These are phyloP conservation scores for Isatis tinctoria DNA, from an alignment of 345 rosid species.

Conservation along the genomic window DNA sequence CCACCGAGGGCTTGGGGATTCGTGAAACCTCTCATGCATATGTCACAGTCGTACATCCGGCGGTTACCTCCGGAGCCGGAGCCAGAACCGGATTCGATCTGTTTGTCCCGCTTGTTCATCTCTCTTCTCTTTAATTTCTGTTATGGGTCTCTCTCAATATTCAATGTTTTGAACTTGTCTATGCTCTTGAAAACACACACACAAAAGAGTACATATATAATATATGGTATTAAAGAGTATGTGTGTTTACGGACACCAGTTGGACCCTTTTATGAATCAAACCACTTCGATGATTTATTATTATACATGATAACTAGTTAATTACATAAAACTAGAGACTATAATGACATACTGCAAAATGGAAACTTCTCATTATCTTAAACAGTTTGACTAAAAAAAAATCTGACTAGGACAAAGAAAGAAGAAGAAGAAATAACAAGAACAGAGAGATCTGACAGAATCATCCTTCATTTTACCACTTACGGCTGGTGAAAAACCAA, in stretches of 20 bases:
- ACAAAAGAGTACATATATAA: neutral
- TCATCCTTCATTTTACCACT: neutral
- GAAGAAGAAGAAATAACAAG: too few species aligned
- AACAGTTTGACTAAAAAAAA: neutral
- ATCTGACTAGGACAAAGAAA: too few species aligned
- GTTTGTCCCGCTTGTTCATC: slow-evolving; percentile 16
- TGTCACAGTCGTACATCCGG: slow-evolving; percentile 61
- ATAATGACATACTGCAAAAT: neutral
- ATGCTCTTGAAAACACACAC: neutral
- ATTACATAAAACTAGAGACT: neutral
- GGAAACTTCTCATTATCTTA: neutral
- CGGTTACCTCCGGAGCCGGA: slow-evolving; percentile 11
- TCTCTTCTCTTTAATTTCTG: slow-evolving; percentile 5
- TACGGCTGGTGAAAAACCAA: neutral
- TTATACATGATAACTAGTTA: neutral
- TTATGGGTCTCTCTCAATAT: slow-evolving; percentile 1
- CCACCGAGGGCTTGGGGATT: slow-evolving; percentile 93
- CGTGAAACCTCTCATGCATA: slow-evolving; percentile 85
- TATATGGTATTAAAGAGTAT: neutral
- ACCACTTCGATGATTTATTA: neutral
- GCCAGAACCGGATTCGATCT: neutral
- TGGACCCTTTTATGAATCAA: neutral
- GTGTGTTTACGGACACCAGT: neutral
- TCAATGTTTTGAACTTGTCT: slow-evolving; percentile 6
- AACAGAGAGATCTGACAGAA: too few species aligned